Percentiles rank a stretch among this genome's conserved stretches.
phyloP scores from a whole-genome alignment of 306 rosid species.

The Betula pendula region DNA sequence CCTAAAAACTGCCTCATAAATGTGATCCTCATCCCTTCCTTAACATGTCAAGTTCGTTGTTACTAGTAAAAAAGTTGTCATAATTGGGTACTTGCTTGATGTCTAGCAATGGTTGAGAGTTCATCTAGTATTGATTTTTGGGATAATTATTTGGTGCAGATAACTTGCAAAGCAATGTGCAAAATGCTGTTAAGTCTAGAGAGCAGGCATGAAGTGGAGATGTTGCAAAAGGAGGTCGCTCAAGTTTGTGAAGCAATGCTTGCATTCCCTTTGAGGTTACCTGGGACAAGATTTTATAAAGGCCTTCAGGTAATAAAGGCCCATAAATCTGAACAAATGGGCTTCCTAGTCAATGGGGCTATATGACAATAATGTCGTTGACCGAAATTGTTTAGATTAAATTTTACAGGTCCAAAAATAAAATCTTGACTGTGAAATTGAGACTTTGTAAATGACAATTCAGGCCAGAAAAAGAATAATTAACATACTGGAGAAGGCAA shows the following conservation, averaged over 20 bases:
- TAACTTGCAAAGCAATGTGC: constrained; percentile 84
- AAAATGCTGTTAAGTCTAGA: constrained; percentile 71
- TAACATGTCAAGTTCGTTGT: too few relatives aligned
- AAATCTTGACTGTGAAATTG: background rate
- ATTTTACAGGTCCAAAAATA: too few relatives aligned
- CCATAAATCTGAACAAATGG: too few relatives aligned
- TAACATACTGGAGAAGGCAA: constrained; percentile 51
- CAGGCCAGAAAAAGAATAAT: constrained; percentile 74
- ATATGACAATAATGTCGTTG: too few relatives aligned
- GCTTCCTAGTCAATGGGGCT: too few relatives aligned
- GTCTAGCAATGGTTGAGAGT: background rate
- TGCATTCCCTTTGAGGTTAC: constrained; percentile 64
- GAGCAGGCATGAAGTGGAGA: constrained; percentile 40
- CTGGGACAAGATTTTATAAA: constrained; percentile 64
- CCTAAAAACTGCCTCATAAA: too few relatives aligned
- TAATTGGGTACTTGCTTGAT: too few relatives aligned
- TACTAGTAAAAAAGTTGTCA: too few relatives aligned
- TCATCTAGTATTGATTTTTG: background rate
- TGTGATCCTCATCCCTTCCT: too few relatives aligned
- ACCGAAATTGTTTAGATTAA: too few relatives aligned
- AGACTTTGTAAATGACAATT: background rate
- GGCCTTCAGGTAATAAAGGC: constrained; percentile 64
- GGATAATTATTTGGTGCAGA: constrained; percentile 34
- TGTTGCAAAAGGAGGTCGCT: constrained; percentile 48
- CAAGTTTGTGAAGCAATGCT: constrained; percentile 75